These are phyloP conservation scores for Trypanosoma platydactyli DNA, from an alignment of 208 protist genomes.

Conservation along the genomic window DNA sequence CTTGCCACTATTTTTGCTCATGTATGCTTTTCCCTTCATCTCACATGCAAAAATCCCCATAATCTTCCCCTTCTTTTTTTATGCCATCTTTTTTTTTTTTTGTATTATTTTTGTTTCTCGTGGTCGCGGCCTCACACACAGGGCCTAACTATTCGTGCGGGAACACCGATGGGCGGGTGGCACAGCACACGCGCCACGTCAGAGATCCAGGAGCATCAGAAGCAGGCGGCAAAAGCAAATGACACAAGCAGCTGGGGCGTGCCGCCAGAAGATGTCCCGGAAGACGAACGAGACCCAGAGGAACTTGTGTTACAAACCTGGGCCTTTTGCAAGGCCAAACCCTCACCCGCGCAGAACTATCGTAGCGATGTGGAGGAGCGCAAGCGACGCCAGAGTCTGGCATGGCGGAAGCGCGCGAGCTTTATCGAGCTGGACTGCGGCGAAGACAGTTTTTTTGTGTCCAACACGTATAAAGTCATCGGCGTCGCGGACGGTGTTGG, in stretches of 20 bases:
- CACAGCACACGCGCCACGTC: conserved; percentile 33
- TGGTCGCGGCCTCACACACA: not conserved
- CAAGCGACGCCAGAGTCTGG: conserved; percentile 54
- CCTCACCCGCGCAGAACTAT: conserved; percentile 61
- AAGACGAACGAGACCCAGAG: conserved; percentile 66
- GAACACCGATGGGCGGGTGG: conserved; percentile 39
- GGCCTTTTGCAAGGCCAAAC: conserved; percentile 91
- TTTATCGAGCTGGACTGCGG: conserved; percentile 93
- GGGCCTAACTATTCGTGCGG: not conserved
- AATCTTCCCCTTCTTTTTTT: conserved; percentile 22
- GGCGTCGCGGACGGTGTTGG: conserved; percentile 93
- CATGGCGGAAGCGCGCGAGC: conserved; percentile 86
- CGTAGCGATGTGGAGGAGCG: conserved; percentile 85
- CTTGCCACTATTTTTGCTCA: conserved; percentile 9
- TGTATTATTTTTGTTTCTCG: conserved; percentile 1
- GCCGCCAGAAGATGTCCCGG: conserved; percentile 70
- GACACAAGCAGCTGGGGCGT: conserved; percentile 57
- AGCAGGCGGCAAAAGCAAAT: conserved; percentile 12
- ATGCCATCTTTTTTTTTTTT: not conserved
- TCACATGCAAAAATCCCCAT: no score
- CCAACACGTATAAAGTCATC: conserved; percentile 90
- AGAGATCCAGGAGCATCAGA: conserved; percentile 28
- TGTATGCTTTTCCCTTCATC: not conserved
- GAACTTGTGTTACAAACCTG: conserved; percentile 91
- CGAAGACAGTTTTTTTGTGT: conserved; percentile 93